Base-by-base conservation (phyloP, 495 filamentous ascomycete genomes). In the Paragyromitra xinjiangensis region DNA sequence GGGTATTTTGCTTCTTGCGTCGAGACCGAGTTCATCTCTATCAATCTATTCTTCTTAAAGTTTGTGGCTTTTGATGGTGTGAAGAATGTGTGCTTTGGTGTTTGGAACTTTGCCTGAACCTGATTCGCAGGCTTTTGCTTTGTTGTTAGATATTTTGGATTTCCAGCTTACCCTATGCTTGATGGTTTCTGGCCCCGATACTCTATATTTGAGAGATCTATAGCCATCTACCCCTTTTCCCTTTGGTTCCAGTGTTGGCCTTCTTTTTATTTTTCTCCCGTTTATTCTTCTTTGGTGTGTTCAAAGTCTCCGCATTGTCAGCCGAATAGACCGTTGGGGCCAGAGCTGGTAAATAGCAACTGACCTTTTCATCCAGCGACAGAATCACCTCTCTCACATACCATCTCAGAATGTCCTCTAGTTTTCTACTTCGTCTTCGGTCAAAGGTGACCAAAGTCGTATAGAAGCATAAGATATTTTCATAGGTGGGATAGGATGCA, bases 321-420 rank as follows among this genome's bases (percentile, higher is more conserved):
- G 74, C 73, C 53, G 40, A 56, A n/a, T 51, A 59, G 61, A 73
- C 51, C 68, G 50, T 50, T 58, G 14, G 42, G 68, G 51, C 65
- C 39, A 73, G 50, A 67, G 56, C 59, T 71, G 48, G 58, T 44
- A 61, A 53, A 34, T 61, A 59, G 59, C 69, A 77, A 72, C 74
- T 77, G 53, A 73, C 69, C 74, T 73, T 73, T 73, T 73, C 56
- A 64, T 39, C 24, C 19, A 66, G 74, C 61, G 61, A 73, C 69
- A 61, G 69, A 53, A 58, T n/a, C 51, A 44, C 51, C 50, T 71
- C 37, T 53, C 64, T 39, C 50, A 34, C 61, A 61, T 71, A 77
- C 19, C 62, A 58, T 22, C 50, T 34, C 50, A 42, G 45, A 45
- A 6, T 40, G 53, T 16, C 61, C 24, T 59, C 1, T 40, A 53